Evolutionary conservation across 352 stramenopile genomes (phyloP), one percentile per base, ranked within the genome.

Genomic region (Globisporangium carolinianum): DNA sequence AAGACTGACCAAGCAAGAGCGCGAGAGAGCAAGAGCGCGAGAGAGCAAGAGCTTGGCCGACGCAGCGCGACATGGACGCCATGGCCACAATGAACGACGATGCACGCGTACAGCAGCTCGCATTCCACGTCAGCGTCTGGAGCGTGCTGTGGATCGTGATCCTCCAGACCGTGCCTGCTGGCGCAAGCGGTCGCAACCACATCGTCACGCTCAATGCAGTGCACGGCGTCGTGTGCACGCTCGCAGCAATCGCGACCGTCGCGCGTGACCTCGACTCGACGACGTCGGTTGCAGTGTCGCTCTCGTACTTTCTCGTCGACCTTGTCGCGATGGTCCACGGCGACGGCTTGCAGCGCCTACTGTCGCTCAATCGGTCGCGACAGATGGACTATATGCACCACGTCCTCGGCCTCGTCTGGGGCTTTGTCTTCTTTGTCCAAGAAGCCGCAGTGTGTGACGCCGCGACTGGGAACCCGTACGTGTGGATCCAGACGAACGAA

Each of bases 401-500:
- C 65, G 47, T 86, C 8, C 69, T 91, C 41, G 72, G 79, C 7
- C 55, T 91, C 18, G 80, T 82, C 58, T 88, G 76, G 76, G 81
- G 81, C 14, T 59, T 71, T 7, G 54, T 78, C 54, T 79, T 87
- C 24, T 89, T 77, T 52, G 52, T 71, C n/a, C 79, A 83, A 6
- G 81, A 89, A 45, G 62, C 67, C n/a, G 72, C 61, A 4, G 66
- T 88, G 56, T 91, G 81, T 39, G 64, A 68, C 15, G 46, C 64
- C 11, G 62, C 62, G 12, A 71, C 89, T 35, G 75, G 79, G 14
- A 91, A 89, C 61, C 56, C 79, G 36, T 91, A 91, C 71, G 78
- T 89, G 55, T 91, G 79, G 79, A 89, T 91, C 64, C 81, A 91
- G 57, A 91, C 81, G 37, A 91, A 91, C 57, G 81, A 91, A 61